Evolutionary conservation across 1,139 yeast genomes (phyloP).

Genomic region (Blastobotrys aristatus): DNA sequence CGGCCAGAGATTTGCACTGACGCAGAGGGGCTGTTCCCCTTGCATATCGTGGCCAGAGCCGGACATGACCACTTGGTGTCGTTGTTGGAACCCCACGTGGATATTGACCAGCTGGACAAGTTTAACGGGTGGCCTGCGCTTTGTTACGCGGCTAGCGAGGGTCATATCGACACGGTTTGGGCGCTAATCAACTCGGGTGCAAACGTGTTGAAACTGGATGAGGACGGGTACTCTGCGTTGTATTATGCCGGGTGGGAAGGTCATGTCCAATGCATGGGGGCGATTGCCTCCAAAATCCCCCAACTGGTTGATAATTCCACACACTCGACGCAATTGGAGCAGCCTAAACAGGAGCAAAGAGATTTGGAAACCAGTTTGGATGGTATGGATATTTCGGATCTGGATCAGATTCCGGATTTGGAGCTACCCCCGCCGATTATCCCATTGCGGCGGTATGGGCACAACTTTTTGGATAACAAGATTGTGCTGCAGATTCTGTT

Average conservation of each 20-base stretch:
- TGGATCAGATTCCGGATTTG: slow-evolving; percentile 81
- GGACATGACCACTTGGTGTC: slow-evolving; percentile 70
- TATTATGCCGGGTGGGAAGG: slow-evolving; percentile 96
- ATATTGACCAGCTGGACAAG: slow-evolving; percentile 74
- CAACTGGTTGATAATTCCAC: slow-evolving; percentile 10
- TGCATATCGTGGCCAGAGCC: slow-evolving; percentile 83
- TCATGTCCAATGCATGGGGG: slow-evolving; percentile 70
- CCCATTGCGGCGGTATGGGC: slow-evolving; percentile 91
- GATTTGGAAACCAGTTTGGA: slow-evolving; percentile 6
- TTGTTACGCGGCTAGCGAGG: slow-evolving; percentile 85
- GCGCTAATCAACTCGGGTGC: slow-evolving; percentile 74
- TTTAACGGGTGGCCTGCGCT: slow-evolving; percentile 92
- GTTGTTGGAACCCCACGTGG: slow-evolving; percentile 61
- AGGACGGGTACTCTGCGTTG: slow-evolving; percentile 74
- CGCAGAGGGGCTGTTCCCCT: slow-evolving; percentile 69
- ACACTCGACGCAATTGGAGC: not conserved
- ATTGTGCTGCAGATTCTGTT: slow-evolving; percentile 73
- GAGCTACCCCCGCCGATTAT: slow-evolving; percentile 93
- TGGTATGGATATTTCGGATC: slow-evolving; percentile 35
- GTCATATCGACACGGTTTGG: slow-evolving; percentile 65
- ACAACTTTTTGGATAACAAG: slow-evolving; percentile 78
- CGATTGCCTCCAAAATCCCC: slow-evolving; percentile 39
- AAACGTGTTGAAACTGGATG: slow-evolving; percentile 66
- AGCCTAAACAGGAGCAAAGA: not conserved
- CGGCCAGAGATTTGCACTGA: slow-evolving; percentile 38